Conservation (phyloP, 139 green algal species). For the Chlorella ohadii region DNA sequence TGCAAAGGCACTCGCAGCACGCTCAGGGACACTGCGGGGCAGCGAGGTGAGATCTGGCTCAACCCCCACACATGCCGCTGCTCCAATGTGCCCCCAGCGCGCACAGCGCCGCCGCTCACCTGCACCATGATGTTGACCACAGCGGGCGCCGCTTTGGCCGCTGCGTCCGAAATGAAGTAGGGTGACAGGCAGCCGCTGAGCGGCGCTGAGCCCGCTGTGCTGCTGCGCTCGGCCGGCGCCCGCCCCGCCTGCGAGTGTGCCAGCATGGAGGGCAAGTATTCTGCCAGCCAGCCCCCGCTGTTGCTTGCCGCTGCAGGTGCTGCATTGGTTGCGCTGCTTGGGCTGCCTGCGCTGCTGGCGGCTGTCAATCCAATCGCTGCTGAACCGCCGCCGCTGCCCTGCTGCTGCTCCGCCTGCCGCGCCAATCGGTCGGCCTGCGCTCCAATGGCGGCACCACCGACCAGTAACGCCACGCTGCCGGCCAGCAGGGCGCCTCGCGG, state of each 20-base stretch:
- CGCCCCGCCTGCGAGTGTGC: constrained; percentile 7
- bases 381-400: neutral
- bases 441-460: neutral
- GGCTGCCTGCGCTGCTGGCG: neutral
- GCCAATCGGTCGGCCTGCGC: neutral
- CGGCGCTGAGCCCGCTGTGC: neutral
- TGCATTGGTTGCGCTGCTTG: neutral
- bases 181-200: constrained; percentile 39
- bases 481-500: neutral
- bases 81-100: no score
- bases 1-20: no score
- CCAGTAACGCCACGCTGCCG: neutral
- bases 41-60: no score
- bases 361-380: no score
- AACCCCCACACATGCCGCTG: no score
- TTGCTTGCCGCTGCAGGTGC: neutral
- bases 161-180: constrained; percentile 71
- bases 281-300: neutral
- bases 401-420: neutral
- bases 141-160: constrained; percentile 64
- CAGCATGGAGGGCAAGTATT: constrained; percentile 9
- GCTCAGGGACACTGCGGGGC: no score
- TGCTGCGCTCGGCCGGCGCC: neutral
- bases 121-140: constrained; percentile 60
- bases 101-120: neutral